Evolutionary conservation across 495 filamentous ascomycete species (phyloP).

Genomic region (Articulospora tetracladia): DNA sequence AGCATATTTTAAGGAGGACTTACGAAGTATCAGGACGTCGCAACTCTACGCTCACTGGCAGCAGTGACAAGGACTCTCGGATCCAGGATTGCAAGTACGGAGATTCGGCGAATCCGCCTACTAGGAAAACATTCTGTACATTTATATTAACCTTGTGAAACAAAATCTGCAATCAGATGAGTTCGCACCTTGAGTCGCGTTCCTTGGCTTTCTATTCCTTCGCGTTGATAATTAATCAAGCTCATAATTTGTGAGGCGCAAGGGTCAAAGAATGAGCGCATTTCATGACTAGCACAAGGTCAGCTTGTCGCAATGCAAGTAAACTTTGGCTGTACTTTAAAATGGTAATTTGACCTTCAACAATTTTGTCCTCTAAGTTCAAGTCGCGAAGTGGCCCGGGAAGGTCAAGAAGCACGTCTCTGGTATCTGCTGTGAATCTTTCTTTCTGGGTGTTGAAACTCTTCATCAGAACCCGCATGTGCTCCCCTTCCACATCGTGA

Average conservation of each 20-base stretch:
- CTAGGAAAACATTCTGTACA: conserved; percentile 11
- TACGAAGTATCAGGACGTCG: conserved; percentile 14
- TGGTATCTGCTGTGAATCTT: background rate
- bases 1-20: background rate
- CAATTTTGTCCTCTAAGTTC: conserved; percentile 1
- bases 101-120: conserved; percentile 14
- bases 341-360: conserved; percentile 8
- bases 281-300: conserved; percentile 4
- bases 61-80: conserved; percentile 6
- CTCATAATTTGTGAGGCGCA: conserved; percentile 1
- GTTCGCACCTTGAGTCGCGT: conserved; percentile 3
- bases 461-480: conserved; percentile 13
- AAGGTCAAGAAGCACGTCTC: conserved; percentile 4
- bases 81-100: conserved; percentile 10
- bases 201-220: background rate
- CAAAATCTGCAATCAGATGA: background rate
- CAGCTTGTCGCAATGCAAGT: background rate
- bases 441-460: conserved; percentile 12
- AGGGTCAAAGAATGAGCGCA: conserved; percentile 13
- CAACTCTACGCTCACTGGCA: conserved; percentile 2
- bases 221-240: conserved; percentile 6
- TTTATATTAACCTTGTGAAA: background rate
- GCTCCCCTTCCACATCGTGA: conserved; percentile 11
- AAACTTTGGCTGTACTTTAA: conserved; percentile 1
- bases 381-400: conserved; percentile 2